These are phyloP conservation scores for Botrytis galanthina DNA, from an alignment of 2,329 filamentous ascomycete genomes.

Conservation along the genomic window DNA sequence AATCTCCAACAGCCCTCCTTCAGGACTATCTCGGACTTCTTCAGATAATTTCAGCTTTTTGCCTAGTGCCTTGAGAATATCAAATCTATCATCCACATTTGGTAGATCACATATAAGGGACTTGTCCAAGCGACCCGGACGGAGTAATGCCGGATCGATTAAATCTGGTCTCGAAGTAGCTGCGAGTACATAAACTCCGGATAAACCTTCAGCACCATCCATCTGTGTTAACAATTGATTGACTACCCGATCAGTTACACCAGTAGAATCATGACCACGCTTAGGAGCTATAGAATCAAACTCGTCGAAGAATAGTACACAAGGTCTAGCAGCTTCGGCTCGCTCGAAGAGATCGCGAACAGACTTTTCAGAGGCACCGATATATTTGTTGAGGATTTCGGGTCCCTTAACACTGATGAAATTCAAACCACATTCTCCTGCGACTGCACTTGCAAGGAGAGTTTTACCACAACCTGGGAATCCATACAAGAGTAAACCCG, in stretches of 20 bases:
- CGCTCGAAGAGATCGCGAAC: slow-evolving; percentile 94
- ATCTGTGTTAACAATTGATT: slow-evolving; percentile 98
- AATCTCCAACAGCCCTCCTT: slow-evolving; percentile 52
- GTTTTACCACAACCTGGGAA: slow-evolving; percentile 97
- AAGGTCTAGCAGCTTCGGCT: slow-evolving; percentile 85
- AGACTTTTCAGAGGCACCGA: slow-evolving; percentile 93
- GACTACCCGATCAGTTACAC: slow-evolving; percentile 97
- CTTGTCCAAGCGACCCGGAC: slow-evolving; percentile 92
- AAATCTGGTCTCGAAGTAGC: slow-evolving; percentile 91
- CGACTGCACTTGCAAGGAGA: slow-evolving; percentile 91
- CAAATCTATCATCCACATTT: slow-evolving; percentile 71
- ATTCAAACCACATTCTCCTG: slow-evolving; percentile 94
- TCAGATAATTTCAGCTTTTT: slow-evolving; percentile 73
- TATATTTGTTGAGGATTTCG: slow-evolving; percentile 98
- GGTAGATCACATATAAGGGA: slow-evolving; percentile 90
- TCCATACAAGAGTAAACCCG: slow-evolving; percentile 88
- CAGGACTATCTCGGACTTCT: slow-evolving; percentile 48
- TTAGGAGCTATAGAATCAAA: slow-evolving; percentile 98
- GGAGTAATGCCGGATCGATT: slow-evolving; percentile 88
- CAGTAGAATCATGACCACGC: slow-evolving; percentile 92
- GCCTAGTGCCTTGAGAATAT: slow-evolving; percentile 84
- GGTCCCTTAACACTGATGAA: slow-evolving; percentile 98
- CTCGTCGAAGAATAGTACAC: slow-evolving; percentile 97
- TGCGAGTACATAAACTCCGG: slow-evolving; percentile 92
- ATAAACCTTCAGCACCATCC: slow-evolving; percentile 94